Conservation (phyloP, 345 rosid species). For the Boechera retrofracta region DNA sequence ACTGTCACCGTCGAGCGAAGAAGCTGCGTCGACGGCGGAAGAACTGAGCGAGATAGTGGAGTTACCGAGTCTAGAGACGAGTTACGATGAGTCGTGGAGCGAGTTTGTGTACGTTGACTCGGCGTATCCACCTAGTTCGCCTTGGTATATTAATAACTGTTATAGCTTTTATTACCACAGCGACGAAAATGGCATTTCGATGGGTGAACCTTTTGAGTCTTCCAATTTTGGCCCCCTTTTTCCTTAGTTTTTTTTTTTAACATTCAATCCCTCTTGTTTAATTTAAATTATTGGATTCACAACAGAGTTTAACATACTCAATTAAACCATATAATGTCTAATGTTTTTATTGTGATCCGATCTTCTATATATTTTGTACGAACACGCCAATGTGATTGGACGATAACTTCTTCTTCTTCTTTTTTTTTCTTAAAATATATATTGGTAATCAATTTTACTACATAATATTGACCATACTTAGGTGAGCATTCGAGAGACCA, state of each 20-base stretch:
- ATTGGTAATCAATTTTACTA: conserved; percentile 4
- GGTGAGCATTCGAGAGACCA: not conserved
- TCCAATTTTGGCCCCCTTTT: conserved; percentile 43
- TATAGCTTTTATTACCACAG: conserved; percentile 45
- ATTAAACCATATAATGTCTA: conserved; percentile 9
- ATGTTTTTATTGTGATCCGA: not conserved
- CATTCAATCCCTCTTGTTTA: not conserved
- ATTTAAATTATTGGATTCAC: conserved; percentile 19
- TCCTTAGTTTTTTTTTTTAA: conserved; percentile 1
- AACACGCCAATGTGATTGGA: conserved; percentile 2
- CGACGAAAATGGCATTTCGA: conserved; percentile 46
- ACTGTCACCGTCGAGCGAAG: conserved; percentile 39
- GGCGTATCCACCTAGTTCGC: conserved; percentile 46
- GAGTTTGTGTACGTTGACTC: conserved; percentile 71
- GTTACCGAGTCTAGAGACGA: conserved; percentile 73
- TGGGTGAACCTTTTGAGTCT: conserved; percentile 45
- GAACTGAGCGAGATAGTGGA: conserved; percentile 84
- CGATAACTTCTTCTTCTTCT: not conserved
- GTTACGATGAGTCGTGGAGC: conserved; percentile 53
- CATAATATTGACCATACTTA: not conserved
- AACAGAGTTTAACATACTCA: conserved; percentile 21
- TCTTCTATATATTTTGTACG: not conserved
- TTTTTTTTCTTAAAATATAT: not conserved
- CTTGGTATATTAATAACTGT: conserved; percentile 49
- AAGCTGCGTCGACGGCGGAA: conserved; percentile 59